These are phyloP conservation scores for Acorus calamus DNA, from an alignment of 106 monocot species.

Conservation along the genomic window DNA sequence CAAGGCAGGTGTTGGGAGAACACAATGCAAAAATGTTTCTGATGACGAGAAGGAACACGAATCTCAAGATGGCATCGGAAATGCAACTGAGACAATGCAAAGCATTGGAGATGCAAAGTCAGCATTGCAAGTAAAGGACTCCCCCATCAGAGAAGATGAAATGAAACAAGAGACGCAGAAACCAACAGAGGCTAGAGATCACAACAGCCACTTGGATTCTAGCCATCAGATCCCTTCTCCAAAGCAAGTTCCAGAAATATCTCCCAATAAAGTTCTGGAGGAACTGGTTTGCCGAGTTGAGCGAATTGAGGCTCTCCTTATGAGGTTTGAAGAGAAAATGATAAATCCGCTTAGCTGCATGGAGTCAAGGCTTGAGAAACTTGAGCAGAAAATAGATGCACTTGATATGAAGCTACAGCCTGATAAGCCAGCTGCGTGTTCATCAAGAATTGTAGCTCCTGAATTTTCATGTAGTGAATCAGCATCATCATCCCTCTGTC, in stretches of 20 bases:
- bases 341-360: slow-evolving; percentile 61
- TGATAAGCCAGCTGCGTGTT: slow-evolving; percentile 10
- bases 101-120: neutral
- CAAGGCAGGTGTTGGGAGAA: slow-evolving; percentile 25
- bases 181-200: neutral
- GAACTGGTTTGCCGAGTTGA: slow-evolving; percentile 56
- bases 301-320: slow-evolving; percentile 56
- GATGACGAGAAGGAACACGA: slow-evolving; percentile 6
- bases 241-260: slow-evolving; percentile 8
- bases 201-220: neutral
- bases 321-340: slow-evolving; percentile 64
- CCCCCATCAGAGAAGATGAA: neutral
- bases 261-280: slow-evolving; percentile 36
- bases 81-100: slow-evolving; percentile 7
- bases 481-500: neutral
- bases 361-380: slow-evolving; percentile 48
- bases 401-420: slow-evolving; percentile 19
- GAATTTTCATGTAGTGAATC: slow-evolving; percentile 22
- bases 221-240: slow-evolving; percentile 8
- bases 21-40: slow-evolving; percentile 18
- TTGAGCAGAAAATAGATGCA: slow-evolving; percentile 47
- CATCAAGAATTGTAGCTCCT: slow-evolving; percentile 12
- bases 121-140: slow-evolving; percentile 1
- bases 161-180: neutral
- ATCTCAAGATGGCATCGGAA: slow-evolving; percentile 1